Evolutionary conservation across 163 green algal genomes (phyloP).

Genomic region (Prototheca stagnorum): DNA sequence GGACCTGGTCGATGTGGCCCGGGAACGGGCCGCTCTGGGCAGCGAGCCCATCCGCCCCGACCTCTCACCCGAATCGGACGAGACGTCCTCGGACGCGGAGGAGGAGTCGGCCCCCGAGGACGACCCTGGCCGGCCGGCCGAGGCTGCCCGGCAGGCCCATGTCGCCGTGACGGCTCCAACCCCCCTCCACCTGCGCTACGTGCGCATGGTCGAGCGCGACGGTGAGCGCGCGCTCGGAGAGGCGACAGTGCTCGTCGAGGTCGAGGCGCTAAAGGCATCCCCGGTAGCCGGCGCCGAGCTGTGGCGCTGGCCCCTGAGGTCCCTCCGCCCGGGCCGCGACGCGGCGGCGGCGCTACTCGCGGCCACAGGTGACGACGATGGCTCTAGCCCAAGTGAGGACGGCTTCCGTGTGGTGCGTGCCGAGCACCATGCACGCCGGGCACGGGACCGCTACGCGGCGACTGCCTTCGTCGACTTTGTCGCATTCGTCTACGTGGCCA

Average conservation of each 20-base stretch:
- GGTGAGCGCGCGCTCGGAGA: not conserved
- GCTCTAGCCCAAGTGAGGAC: not conserved
- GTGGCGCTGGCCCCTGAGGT: conserved; percentile 18
- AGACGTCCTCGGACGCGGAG: too few species aligned
- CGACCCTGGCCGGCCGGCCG: not conserved
- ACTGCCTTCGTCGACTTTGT: conserved; percentile 38
- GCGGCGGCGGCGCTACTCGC: conserved; percentile 6
- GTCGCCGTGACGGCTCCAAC: not conserved
- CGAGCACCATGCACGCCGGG: conserved; percentile 31
- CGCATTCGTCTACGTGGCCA: conserved; percentile 41
- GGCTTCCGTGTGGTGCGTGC: conserved; percentile 13
- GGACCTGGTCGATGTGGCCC: too few species aligned
- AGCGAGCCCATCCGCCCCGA: too few species aligned
- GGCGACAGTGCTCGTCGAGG: conserved; percentile 13
- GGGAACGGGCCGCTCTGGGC: too few species aligned
- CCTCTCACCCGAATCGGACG: too few species aligned
- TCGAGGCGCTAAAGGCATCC: conserved; percentile 10
- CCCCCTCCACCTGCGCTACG: conserved; percentile 3
- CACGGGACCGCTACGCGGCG: conserved; percentile 41
- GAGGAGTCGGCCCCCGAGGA: too few species aligned
- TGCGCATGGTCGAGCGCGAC: conserved; percentile 1
- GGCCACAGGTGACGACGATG: not conserved
- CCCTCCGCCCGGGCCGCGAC: conserved; percentile 2
- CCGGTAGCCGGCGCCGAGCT: too few species aligned
- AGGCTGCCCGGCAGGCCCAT: not conserved